Base-by-base conservation (phyloP, 495 filamentous ascomycete genomes). In the Lindgomyces ingoldianus region DNA sequence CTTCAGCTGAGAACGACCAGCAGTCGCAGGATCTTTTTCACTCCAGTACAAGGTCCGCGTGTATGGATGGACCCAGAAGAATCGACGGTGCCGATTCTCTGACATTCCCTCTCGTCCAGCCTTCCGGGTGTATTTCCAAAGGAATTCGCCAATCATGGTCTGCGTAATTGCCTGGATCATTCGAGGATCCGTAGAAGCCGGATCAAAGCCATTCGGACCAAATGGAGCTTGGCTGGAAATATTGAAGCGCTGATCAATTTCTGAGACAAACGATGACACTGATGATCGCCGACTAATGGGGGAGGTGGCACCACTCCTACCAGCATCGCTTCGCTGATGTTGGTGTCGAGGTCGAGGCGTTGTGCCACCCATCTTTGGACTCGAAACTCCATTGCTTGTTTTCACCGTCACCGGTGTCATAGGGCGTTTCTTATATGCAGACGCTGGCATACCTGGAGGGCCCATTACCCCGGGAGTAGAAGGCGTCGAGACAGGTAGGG, bases 101-200 rank as follows among this genome's bases (percentile, higher is more conserved):
- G 93, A 97, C 77, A 96, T 86, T 49, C 91, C 87, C 57, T 85
- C 87, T 3, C 93, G 87, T 18, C 92, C 93, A 60, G 92, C 81
- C 76, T 90, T 95, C 64, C 95, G 88, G 0, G 93, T 98, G 75
- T 98, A 98, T 72, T 98, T 98, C 94, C 94, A 98, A 16, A 98
- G 83, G 74, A 92, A 97, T 72, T 98, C 94, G 55, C 94, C 94
- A 72, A 98, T 98, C 94, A 98, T 98, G 11, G 94, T 98, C 76
- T 98, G 94, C 4, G 95, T 98, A 64, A 98, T 97, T 46, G 94
- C 94, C 79, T 98, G 93, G 60, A 98, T 98, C 91, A 98, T 98
- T 64, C 94, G 87, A 53, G 94, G 93, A 75, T 98, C 94, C 0
- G 92, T 96, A 36, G 81, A 52, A 9, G 60, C 82, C 30, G 82